A percentile compares a stretch with the other conserved stretches of the same genome.
phyloP scores from a whole-genome alignment of 345 rosid genomes.

The Sisymbrium altissimum region DNA sequence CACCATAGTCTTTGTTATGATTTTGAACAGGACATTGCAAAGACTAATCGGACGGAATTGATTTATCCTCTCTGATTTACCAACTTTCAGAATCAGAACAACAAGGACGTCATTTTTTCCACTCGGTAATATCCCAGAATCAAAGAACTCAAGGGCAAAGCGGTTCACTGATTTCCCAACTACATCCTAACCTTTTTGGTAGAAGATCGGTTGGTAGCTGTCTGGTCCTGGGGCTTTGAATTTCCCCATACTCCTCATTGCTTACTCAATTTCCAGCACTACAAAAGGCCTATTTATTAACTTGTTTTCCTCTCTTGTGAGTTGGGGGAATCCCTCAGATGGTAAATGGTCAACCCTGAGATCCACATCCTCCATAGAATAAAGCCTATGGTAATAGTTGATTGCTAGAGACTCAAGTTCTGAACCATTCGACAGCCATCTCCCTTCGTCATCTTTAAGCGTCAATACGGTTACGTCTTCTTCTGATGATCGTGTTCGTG shows the following conservation, averaged over 20 bases:
- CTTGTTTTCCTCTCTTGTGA: too few relatives aligned
- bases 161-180: not conserved
- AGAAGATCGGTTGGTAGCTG: not conserved
- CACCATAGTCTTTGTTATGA: too few relatives aligned
- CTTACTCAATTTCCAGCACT: not conserved
- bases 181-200: not conserved
- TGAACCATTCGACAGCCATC: not conserved
- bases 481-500: not conserved
- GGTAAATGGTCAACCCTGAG: too few relatives aligned
- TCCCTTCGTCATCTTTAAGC: not conserved
- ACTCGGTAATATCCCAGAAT: too few relatives aligned
- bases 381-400: not conserved
- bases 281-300: too few relatives aligned
- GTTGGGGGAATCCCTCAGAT: not conserved
- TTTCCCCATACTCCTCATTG: not conserved
- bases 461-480: not conserved
- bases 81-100: too few relatives aligned
- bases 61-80: too few relatives aligned
- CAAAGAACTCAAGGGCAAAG: too few relatives aligned
- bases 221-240: not conserved
- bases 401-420: not conserved
- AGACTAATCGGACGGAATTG: too few relatives aligned
- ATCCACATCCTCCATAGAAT: not conserved
- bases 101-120: too few relatives aligned
- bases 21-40: too few relatives aligned